These are phyloP conservation scores for Aegilops speltoides DNA, from an alignment of 176 grass and related monocot genomes.

Conservation along the genomic window DNA sequence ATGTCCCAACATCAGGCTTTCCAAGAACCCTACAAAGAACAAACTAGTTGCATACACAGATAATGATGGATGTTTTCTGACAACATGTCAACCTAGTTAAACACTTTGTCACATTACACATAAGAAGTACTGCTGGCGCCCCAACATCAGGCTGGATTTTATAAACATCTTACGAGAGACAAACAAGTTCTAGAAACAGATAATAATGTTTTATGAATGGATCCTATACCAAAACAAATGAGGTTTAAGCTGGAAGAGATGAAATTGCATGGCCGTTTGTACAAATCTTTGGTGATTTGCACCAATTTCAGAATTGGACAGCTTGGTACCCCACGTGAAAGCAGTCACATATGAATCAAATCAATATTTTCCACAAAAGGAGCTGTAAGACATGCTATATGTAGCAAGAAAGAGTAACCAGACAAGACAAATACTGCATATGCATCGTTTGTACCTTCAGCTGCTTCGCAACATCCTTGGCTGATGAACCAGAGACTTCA, in stretches of 20 bases:
- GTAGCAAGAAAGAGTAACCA: neutral
- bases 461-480: constrained; percentile 62
- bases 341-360: neutral
- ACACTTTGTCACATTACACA: no score
- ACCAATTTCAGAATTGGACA: neutral
- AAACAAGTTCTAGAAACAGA: neutral
- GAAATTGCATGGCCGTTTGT: neutral
- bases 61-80: neutral
- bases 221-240: neutral
- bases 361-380: neutral
- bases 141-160: neutral
- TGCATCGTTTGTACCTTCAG: constrained; percentile 26
- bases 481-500: constrained; percentile 66
- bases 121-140: no score
- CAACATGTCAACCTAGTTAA: no score
- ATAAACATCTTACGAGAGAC: neutral
- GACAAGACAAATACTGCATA: neutral
- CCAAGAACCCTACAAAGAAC: neutral
- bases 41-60: neutral
- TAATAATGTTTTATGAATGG: neutral
- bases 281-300: neutral
- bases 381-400: neutral
- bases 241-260: neutral
- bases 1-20: neutral
- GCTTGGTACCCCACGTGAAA: no score